Evolutionary conservation across 148 eudicot genomes (phyloP).

Genomic region (Mesembryanthemum crystallinum): DNA sequence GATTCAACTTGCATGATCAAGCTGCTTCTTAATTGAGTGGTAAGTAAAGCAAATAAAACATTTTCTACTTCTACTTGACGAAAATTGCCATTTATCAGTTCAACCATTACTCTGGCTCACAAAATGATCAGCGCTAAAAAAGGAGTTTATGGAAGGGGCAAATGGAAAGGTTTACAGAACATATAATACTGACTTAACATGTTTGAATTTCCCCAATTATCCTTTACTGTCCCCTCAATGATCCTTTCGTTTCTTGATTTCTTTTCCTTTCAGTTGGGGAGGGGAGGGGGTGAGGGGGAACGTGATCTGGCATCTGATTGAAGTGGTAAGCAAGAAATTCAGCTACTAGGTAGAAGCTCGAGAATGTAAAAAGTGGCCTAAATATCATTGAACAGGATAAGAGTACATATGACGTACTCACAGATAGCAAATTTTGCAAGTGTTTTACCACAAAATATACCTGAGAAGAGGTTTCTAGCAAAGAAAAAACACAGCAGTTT

Average conservation of each 20-base stretch:
- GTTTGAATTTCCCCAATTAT: too few relatives aligned
- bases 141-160: too few relatives aligned
- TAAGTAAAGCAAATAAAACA: not conserved
- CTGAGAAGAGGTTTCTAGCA: not conserved
- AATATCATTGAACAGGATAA: not conserved
- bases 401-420: not conserved
- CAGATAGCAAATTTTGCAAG: not conserved
- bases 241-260: too few relatives aligned
- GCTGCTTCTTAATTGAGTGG: not conserved
- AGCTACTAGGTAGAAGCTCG: too few relatives aligned
- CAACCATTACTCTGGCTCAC: not conserved
- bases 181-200: not conserved
- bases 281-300: not conserved
- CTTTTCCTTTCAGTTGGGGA: too few relatives aligned
- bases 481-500: not conserved
- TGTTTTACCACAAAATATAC: not conserved
- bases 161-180: not conserved
- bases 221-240: too few relatives aligned
- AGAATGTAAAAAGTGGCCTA: not conserved
- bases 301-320: not conserved
- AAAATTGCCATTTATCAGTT: not conserved
- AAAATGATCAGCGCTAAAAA: too few relatives aligned
- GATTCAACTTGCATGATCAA: not conserved
- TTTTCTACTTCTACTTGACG: not conserved
- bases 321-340: too few relatives aligned